phyloP scores from a whole-genome alignment of 2,329 filamentous ascomycete genomes.

The Sporothrix euskadiensis region DNA sequence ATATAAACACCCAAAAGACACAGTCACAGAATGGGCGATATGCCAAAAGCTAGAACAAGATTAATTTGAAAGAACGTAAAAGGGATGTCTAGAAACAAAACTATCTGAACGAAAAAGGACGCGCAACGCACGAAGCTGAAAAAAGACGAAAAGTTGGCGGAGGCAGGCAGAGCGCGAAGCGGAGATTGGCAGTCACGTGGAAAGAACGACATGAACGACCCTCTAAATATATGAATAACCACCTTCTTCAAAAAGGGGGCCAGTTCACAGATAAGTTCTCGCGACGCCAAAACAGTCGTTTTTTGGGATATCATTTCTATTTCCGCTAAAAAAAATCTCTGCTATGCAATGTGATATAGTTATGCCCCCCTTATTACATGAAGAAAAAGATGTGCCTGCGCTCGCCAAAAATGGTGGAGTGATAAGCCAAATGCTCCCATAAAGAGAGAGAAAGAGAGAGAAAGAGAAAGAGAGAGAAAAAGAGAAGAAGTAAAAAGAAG shows the following conservation, averaged over 20 bases:
- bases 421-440: not conserved
- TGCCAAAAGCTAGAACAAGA: not conserved
- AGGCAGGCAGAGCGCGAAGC: constrained; percentile 4
- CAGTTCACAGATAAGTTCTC: not conserved
- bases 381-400: not conserved
- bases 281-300: not conserved
- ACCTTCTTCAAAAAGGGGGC: not conserved
- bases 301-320: constrained; percentile 16
- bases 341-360: constrained; percentile 15
- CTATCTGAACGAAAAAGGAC: not conserved
- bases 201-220: not conserved
- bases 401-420: not conserved
- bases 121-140: constrained; percentile 14
- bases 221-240: not conserved
- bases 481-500: no score
- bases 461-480: not conserved
- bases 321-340: constrained; percentile 1
- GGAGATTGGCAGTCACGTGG: constrained; percentile 15
- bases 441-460: not conserved
- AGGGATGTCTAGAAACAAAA: not conserved
- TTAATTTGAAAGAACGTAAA: not conserved
- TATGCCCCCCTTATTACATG: constrained; percentile 14
- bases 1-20: constrained; percentile 1
- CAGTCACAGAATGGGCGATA: not conserved
- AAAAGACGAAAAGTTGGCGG: not conserved